A percentile compares a stretch with the other conserved stretches of the same genome.
Evolutionary conservation across 306 rosid genomes (phyloP).

Genomic region (Inga leiocalycina): DNA sequence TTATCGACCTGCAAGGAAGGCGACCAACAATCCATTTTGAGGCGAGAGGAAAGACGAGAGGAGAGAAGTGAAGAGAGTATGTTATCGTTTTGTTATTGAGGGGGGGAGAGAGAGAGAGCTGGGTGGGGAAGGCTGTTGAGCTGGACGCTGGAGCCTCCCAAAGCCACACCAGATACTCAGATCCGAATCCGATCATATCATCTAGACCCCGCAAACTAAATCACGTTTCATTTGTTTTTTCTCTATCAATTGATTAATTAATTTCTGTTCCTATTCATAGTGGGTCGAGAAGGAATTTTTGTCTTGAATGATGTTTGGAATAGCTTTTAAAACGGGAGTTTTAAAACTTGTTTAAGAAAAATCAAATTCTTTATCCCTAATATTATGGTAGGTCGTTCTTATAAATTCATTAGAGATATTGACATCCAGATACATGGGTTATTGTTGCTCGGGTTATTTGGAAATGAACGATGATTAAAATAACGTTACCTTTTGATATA

Average conservation of each 20-base stretch:
- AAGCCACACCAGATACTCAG: slow-evolving; percentile 12
- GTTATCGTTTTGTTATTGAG: neutral
- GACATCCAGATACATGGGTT: no score
- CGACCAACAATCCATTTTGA: slow-evolving; percentile 79
- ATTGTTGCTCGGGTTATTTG: accelerated
- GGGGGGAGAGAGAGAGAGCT: slow-evolving; percentile 18
- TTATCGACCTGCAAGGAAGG: slow-evolving; percentile 58
- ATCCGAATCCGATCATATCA: neutral
- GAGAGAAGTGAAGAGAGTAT: neutral
- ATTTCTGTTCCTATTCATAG: no score
- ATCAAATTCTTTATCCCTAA: no score
- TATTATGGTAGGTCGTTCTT: no score
- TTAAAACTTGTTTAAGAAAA: no score
- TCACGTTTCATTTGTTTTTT: neutral
- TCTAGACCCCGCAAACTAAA: neutral
- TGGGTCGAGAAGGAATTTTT: no score
- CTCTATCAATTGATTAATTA: neutral
- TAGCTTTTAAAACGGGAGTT: no score
- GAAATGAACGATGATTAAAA: no score
- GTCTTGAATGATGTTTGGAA: no score
- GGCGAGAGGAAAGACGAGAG: neutral
- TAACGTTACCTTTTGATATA: no score
- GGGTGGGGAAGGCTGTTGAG: slow-evolving; percentile 48
- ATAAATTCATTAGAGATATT: no score
- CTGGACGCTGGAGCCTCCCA: slow-evolving; percentile 49